A percentile compares a stretch with the other conserved stretches of the same genome.
phyloP scores from a whole-genome alignment of 192 early-diverging fungal species.

The Pilobolus umbonatus region DNA sequence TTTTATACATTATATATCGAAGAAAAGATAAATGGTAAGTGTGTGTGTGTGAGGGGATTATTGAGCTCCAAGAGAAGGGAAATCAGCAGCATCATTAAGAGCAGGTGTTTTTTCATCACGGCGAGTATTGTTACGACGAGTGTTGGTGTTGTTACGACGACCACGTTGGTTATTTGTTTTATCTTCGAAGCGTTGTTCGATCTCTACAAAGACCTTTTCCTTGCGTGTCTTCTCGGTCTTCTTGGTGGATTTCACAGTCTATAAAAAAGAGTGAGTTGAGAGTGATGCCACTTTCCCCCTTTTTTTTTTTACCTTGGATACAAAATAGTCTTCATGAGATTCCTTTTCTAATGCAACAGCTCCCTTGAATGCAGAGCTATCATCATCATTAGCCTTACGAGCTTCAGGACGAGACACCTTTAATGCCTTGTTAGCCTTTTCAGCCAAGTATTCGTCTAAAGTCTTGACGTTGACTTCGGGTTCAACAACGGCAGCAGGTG shows the following conservation, averaged over 20 bases:
- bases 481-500: conserved; percentile 47
- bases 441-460: conserved; percentile 82
- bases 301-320: conserved; percentile 42
- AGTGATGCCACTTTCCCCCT: neutral
- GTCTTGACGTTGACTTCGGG: conserved; percentile 82
- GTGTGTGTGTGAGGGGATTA: neutral
- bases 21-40: too few species aligned
- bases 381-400: conserved; percentile 86
- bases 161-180: conserved; percentile 43
- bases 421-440: conserved; percentile 58
- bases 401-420: conserved; percentile 54
- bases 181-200: conserved; percentile 80
- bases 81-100: conserved; percentile 68
- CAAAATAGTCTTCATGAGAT: conserved; percentile 72
- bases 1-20: too few species aligned
- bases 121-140: conserved; percentile 24
- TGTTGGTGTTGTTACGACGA: conserved; percentile 14
- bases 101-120: conserved; percentile 35
- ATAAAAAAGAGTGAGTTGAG: neutral
- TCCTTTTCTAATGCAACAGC: conserved; percentile 63
- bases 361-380: conserved; percentile 73
- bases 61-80: conserved; percentile 59
- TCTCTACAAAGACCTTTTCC: conserved; percentile 69
- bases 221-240: conserved; percentile 57
- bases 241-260: conserved; percentile 18